Conservation (phyloP, 2,329 filamentous ascomycete genomes). For the Metarhizium rileyi region DNA sequence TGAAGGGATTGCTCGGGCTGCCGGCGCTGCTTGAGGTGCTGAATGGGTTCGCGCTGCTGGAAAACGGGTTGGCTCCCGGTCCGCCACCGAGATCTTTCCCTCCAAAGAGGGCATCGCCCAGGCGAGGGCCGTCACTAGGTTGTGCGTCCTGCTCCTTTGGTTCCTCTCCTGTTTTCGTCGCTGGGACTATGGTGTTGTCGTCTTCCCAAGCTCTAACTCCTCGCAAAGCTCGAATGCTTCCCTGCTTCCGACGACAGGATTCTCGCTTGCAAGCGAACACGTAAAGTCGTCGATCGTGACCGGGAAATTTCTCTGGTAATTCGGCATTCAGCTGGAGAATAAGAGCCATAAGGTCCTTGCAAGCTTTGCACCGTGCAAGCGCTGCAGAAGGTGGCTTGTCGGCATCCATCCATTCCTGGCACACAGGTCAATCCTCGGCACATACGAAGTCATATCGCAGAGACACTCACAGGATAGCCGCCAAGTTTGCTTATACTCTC, state of each 20-base stretch:
- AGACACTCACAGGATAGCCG: constrained; percentile 62
- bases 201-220: constrained; percentile 49
- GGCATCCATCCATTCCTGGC: constrained; percentile 74
- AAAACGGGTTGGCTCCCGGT: constrained; percentile 49
- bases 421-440: constrained; percentile 1
- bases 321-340: constrained; percentile 88
- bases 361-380: constrained; percentile 77
- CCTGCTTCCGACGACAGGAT: constrained; percentile 70
- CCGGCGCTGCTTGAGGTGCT: constrained; percentile 15
- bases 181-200: constrained; percentile 18
- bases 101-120: constrained; percentile 65
- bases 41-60: constrained; percentile 41
- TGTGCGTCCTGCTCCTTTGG: constrained; percentile 23
- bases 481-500: constrained; percentile 84
- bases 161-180: constrained; percentile 21
- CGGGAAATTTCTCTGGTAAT: constrained; percentile 74
- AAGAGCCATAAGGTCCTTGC: constrained; percentile 72
- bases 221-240: constrained; percentile 68
- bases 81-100: constrained; percentile 37
- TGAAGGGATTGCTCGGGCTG: constrained; percentile 19
- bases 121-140: constrained; percentile 28
- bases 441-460: not conserved
- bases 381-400: constrained; percentile 61
- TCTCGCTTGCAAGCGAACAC: constrained; percentile 73
- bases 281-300: constrained; percentile 81